Conservation (phyloP, 306 rosid species). For the Cucurbita maxima region DNA sequence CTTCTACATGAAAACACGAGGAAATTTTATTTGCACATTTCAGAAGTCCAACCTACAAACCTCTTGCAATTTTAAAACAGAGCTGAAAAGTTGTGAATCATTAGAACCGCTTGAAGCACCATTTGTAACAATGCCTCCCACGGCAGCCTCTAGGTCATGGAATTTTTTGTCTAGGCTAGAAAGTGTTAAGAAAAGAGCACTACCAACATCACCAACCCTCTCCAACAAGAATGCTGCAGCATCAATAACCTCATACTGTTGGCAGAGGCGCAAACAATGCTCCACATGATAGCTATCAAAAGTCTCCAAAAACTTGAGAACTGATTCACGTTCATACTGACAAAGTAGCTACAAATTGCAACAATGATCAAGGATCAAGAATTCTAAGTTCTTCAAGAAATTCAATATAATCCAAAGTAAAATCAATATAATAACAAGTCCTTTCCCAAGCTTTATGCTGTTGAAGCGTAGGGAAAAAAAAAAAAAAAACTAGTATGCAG, state of each 20-base stretch:
- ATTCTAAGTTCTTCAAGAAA: neutral
- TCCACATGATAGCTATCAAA: slow-evolving; percentile 92
- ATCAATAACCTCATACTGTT: slow-evolving; percentile 66
- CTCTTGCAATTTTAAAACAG: slow-evolving; percentile 42
- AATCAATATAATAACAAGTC: neutral
- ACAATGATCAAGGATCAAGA: neutral
- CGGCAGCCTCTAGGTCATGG: slow-evolving; percentile 60
- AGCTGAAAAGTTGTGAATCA: slow-evolving; percentile 21
- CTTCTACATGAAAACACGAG: neutral
- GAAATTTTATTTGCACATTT: slow-evolving; percentile 5
- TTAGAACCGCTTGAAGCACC: slow-evolving; percentile 27
- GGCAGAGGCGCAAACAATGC: slow-evolving; percentile 79
- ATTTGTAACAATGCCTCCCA: slow-evolving; percentile 36
- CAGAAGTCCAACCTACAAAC: slow-evolving; percentile 28
- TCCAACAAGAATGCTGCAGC: slow-evolving; percentile 89
- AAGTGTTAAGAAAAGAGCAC: slow-evolving; percentile 78
- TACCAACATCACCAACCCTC: slow-evolving; percentile 91
- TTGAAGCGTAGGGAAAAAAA: neutral
- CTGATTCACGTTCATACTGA: slow-evolving; percentile 69
- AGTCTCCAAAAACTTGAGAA: slow-evolving; percentile 82
- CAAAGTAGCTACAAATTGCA: slow-evolving; percentile 58
- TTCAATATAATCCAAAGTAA: neutral
- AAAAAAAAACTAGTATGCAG: neutral
- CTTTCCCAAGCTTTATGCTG: neutral
- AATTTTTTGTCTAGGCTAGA: slow-evolving; percentile 65